phyloP scores from a whole-genome alignment of 176 grass and related monocot species.

The Calamus simplicifolius region DNA sequence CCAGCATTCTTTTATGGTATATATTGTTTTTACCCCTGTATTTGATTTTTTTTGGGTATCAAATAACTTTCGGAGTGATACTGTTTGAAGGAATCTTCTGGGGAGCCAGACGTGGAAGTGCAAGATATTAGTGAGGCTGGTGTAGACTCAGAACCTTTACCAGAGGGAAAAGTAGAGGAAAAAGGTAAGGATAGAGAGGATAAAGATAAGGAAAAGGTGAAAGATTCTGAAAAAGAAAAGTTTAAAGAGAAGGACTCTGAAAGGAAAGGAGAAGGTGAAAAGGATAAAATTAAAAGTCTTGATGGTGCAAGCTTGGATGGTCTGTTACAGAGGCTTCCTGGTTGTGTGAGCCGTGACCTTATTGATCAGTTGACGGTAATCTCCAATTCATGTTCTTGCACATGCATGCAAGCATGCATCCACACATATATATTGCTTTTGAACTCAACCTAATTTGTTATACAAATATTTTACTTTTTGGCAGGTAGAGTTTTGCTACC shows the following conservation, averaged over 20 bases:
- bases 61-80: constrained; percentile 20
- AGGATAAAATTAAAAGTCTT: constrained; percentile 79
- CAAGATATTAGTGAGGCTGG: constrained; percentile 48
- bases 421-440: neutral
- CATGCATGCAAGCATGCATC: too few relatives aligned
- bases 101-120: constrained; percentile 53
- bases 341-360: constrained; percentile 95
- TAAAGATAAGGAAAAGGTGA: constrained; percentile 66
- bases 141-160: constrained; percentile 40
- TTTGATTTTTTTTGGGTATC: too few relatives aligned
- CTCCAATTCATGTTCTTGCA: neutral
- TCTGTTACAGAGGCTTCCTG: constrained; percentile 74
- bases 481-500: constrained; percentile 99
- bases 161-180: constrained; percentile 57
- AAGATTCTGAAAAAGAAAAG: constrained; percentile 71
- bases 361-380: constrained; percentile 94
- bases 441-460: constrained; percentile 5
- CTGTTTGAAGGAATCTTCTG: constrained; percentile 39
- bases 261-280: constrained; percentile 78
- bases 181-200: constrained; percentile 52
- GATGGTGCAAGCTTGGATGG: constrained; percentile 80
- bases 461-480: constrained; percentile 19
- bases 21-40: too few relatives aligned
- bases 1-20: too few relatives aligned
- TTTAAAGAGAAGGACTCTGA: constrained; percentile 73